These are phyloP conservation scores for Inga leiocalycina DNA, from an alignment of 306 rosid species.

Conservation along the genomic window DNA sequence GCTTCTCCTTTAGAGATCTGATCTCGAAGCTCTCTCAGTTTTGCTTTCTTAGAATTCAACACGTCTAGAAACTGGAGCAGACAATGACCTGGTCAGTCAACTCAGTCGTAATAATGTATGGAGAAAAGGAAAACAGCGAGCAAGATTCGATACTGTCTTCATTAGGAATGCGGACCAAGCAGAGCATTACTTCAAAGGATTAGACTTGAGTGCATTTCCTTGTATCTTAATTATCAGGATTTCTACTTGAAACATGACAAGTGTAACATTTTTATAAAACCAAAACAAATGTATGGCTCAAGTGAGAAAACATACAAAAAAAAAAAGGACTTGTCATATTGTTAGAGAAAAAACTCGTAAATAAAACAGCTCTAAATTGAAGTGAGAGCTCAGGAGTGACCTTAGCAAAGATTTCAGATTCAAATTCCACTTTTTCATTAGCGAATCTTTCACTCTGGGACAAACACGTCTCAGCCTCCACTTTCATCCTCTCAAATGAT, in stretches of 20 bases:
- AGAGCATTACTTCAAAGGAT: constrained; percentile 15
- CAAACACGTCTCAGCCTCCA: constrained; percentile 81
- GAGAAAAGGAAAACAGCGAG: neutral
- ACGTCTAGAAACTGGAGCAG: constrained; percentile 74
- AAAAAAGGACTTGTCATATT: neutral
- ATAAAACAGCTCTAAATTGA: constrained; percentile 6
- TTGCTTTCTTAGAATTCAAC: constrained; percentile 87
- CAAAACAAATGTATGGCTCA: neutral
- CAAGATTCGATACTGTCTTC: neutral
- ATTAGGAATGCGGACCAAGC: neutral
- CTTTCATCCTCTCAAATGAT: constrained; percentile 75
- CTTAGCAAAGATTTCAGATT: constrained; percentile 71
- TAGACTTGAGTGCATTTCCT: neutral
- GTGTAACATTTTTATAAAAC: neutral
- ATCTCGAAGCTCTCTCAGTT: constrained; percentile 76
- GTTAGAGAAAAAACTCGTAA: neutral
- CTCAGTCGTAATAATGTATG: neutral
- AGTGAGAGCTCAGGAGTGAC: constrained; percentile 41
- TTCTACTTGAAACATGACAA: neutral
- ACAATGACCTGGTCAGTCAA: constrained; percentile 24
- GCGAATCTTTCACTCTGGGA: constrained; percentile 74
- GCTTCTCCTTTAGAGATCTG: constrained; percentile 47
- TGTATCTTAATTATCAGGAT: neutral
- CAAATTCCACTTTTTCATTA: constrained; percentile 76
- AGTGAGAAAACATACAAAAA: neutral